Percentiles rank a stretch among this genome's conserved stretches.
Conservation (phyloP, 305 asterid genomes). For the Withania somnifera region DNA sequence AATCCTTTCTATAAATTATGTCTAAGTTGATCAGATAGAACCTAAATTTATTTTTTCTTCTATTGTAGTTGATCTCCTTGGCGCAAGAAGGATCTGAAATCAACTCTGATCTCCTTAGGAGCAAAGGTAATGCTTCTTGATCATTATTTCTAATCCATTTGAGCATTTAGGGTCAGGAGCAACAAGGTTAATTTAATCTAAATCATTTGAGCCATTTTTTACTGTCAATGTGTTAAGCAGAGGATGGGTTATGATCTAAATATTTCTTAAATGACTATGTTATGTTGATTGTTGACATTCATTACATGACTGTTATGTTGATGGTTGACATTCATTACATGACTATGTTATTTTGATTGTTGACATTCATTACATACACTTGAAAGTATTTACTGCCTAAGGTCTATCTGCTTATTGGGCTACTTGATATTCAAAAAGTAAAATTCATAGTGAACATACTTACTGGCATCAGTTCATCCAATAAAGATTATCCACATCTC, state of each 20-base stretch:
- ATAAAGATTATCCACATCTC: neutral
- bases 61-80: conserved; percentile 52
- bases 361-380: neutral
- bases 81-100: conserved; percentile 76
- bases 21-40: neutral
- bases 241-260: neutral
- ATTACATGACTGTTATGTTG: too few species aligned
- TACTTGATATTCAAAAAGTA: too few species aligned
- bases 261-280: neutral
- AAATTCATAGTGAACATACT: neutral
- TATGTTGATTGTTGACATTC: too few species aligned
- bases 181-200: neutral
- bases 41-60: neutral
- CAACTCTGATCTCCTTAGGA: conserved; percentile 38
- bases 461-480: neutral
- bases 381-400: neutral
- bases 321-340: too few species aligned
- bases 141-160: neutral
- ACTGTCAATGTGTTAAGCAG: neutral
- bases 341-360: neutral
- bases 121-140: conserved; percentile 32
- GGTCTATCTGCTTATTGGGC: neutral
- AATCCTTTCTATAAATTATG: neutral
- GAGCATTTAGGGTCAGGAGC: neutral
- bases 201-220: neutral